Percentiles rank a stretch among this genome's conserved stretches.
Conservation (phyloP, 2,329 filamentous ascomycete species). For the Dryadomyces quercivorus region DNA sequence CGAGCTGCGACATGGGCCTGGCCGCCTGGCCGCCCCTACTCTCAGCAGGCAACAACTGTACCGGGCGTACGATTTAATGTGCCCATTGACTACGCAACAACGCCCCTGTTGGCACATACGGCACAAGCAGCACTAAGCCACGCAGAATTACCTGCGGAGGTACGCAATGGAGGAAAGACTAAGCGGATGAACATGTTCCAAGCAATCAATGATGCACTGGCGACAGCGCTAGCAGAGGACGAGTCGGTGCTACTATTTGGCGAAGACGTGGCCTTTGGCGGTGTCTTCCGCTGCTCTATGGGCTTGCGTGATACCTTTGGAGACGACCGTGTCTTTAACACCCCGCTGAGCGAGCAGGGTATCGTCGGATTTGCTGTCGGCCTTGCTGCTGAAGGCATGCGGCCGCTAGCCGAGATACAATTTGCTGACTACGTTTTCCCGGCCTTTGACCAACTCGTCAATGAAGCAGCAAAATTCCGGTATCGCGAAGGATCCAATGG, state of each 20-base stretch:
- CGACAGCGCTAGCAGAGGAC: conserved; percentile 69
- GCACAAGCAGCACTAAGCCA: conserved; percentile 59
- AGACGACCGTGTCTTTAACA: conserved; percentile 86
- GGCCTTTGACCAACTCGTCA: conserved; percentile 87
- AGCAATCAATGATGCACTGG: conserved; percentile 80
- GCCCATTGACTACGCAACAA: conserved; percentile 76
- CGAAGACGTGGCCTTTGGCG: conserved; percentile 93
- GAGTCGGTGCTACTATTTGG: conserved; percentile 86
- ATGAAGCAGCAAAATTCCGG: conserved; percentile 80
- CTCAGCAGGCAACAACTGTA: not conserved
- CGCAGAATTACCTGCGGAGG: conserved; percentile 55
- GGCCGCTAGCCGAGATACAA: conserved; percentile 86
- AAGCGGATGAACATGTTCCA: conserved; percentile 91
- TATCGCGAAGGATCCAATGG: conserved; percentile 56
- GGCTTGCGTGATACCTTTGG: conserved; percentile 82
- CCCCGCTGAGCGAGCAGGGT: conserved; percentile 84
- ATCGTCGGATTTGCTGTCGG: conserved; percentile 92
- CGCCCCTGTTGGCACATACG: conserved; percentile 68
- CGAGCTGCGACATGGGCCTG: too few relatives aligned
- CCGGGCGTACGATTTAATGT: conserved; percentile 50
- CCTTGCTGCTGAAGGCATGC: conserved; percentile 80
- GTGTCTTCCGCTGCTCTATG: conserved; percentile 91
- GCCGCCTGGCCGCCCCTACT: not conserved
- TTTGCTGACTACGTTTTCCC: conserved; percentile 93
- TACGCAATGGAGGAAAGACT: conserved; percentile 52